These are phyloP conservation scores for Aspergillus pseudonomiae DNA, from an alignment of 2,329 filamentous ascomycete species.

Conservation along the genomic window DNA sequence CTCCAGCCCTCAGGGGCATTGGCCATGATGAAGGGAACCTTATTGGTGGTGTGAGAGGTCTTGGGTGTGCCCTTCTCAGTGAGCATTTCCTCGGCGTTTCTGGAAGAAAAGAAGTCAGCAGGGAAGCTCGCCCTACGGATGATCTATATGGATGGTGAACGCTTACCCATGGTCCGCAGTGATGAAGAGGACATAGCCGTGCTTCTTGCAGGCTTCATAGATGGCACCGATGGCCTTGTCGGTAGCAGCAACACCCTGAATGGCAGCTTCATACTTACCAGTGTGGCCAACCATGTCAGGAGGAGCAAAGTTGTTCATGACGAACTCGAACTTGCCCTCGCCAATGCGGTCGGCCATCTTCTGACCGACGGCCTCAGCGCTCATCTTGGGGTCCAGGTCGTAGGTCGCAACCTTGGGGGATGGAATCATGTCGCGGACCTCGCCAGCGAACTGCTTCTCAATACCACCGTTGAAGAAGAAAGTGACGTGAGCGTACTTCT, in stretches of 20 bases:
- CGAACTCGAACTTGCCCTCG: constrained; percentile 86
- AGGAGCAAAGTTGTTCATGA: constrained; percentile 99
- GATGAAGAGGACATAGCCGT: constrained; percentile 91
- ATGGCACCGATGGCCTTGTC: constrained; percentile 93
- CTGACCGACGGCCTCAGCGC: constrained; percentile 82
- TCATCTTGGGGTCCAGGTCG: constrained; percentile 95
- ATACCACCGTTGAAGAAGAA: constrained; percentile 99
- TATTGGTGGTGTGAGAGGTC: constrained; percentile 97
- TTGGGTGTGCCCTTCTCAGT: constrained; percentile 94
- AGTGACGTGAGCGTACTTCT: constrained; percentile 99
- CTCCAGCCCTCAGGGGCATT: constrained; percentile 91
- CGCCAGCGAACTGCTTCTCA: constrained; percentile 91
- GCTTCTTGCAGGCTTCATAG: constrained; percentile 89
- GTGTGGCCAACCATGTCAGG: constrained; percentile 99
- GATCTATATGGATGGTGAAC: neutral
- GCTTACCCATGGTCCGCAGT: constrained; percentile 87
- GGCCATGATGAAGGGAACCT: constrained; percentile 97
- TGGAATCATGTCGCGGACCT: constrained; percentile 89
- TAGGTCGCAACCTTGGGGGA: constrained; percentile 96
- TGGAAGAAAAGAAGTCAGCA: constrained; percentile 34
- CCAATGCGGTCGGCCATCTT: constrained; percentile 85
- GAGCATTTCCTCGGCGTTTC: constrained; percentile 98
- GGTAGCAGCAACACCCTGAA: constrained; percentile 80
- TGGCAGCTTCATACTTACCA: constrained; percentile 92
- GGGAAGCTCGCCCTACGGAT: neutral